Base-by-base conservation (phyloP, 169 alveolate species). In the Cryptosporidium sp. region DNA sequence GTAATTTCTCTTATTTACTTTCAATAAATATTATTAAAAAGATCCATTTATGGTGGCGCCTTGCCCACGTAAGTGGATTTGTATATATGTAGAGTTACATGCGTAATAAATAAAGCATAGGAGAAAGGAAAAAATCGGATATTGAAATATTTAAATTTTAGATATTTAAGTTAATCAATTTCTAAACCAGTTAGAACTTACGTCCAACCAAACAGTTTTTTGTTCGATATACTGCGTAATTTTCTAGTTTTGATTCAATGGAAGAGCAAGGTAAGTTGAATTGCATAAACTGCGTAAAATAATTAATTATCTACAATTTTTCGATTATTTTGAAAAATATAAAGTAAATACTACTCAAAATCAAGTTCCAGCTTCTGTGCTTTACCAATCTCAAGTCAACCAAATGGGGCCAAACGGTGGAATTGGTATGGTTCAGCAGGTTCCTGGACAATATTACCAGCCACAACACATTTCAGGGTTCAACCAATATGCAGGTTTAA, bases 11-110 rank as follows among this genome's bases (percentile, higher is more conserved):
- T 16, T 31, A 18, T 29, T 41, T 21, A 51, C 9, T 65, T 33
- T 65, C 50, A 33, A 10, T 12, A 33, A 39, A n/a, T 29, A 50
- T 10, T 51, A 71, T 73, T 73, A 73, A 73, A 73, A 73, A 73
- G 86, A 73, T 73, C 86, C 55, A n/a, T 59, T 4, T 37, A 9
- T 6, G 0, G 2, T 73, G 86, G 86, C 86, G 86, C 86, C 86
- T 69, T 58, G 70, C 67, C 86, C 86, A 73, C 86, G 86, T 39
- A 73, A 73, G 86, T 73, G 86, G 86, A 73, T 73, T 52, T 73
- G 51, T 31, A 8, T 65, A 41, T 18, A 35, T 33, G 50, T 48
- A 48, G 5, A 48, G 43, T 10, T 65, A 65, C 71, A 65, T 65
- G 71, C 51, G 71, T 39, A 35, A 35, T 65, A 37, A 37, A 33